Percentiles rank a stretch among this genome's conserved stretches.
Evolutionary conservation across 306 rosid species (phyloP).

Genomic region (Cucumis sativus): DNA sequence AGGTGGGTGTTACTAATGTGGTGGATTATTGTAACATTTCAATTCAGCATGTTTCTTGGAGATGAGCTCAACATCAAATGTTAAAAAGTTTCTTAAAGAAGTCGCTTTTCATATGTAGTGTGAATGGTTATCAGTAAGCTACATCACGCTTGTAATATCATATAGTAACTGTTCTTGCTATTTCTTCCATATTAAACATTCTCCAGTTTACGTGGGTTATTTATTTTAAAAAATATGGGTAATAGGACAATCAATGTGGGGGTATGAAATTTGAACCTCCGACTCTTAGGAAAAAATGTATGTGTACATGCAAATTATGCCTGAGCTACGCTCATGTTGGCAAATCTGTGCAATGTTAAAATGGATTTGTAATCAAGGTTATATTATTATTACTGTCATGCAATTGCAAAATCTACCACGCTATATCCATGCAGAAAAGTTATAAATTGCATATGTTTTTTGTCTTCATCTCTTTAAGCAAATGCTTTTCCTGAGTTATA

Average conservation of each 20-base stretch:
- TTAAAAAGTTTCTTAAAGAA: neutral
- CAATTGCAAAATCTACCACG: neutral
- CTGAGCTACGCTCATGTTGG: neutral
- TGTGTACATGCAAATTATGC: neutral
- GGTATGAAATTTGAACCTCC: too few relatives aligned
- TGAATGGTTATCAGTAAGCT: neutral
- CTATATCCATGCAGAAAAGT: neutral
- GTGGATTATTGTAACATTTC: neutral
- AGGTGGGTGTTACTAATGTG: conserved; percentile 22
- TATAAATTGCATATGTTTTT: neutral
- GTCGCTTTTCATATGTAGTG: neutral
- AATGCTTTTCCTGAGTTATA: neutral
- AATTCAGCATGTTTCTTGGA: neutral
- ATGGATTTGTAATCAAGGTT: neutral
- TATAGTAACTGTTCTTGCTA: neutral
- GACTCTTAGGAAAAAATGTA: too few relatives aligned
- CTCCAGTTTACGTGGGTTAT: neutral
- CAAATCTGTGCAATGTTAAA: neutral
- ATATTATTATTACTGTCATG: neutral
- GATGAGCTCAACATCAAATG: neutral
- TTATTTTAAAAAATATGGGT: neutral
- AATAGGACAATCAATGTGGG: too few relatives aligned
- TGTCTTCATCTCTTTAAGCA: neutral
- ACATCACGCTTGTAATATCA: neutral
- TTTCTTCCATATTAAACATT: neutral